Base-by-base conservation (phyloP, 345 rosid species). In the Tarenaya hassleriana region DNA sequence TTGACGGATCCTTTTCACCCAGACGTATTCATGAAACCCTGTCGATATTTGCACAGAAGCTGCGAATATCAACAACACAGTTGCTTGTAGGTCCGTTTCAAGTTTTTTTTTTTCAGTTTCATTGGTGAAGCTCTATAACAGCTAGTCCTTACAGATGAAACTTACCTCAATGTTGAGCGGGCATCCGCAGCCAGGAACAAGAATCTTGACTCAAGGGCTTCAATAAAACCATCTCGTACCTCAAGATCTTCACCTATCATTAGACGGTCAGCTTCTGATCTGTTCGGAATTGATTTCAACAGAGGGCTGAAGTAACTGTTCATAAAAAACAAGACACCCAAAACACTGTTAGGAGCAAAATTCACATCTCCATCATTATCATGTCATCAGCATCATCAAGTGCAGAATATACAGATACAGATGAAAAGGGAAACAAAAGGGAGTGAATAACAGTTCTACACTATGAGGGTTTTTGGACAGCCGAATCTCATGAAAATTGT, bases 141-240 rank as follows among this genome's bases (percentile, higher is more conserved):
- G n/a, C 43, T 19, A n/a, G 16, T n/a, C n/a, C 42, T 17, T 43
- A 24, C 4, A 38, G 46, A 50, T 13, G 5, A 13, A 29, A 1
- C 41, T 32, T 52, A 90, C 97, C 97, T 86, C 41, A 90, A 68
- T 2, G 91, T 83, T 24, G 91, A 76, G 33, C 94, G 82, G 32
- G 95, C 96, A 73, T 91, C 98, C 12, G 98, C 95, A 33, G 98
- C 98, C 6, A 91, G 94, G 71, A 75, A 91, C 42, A 91, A 60
- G 74, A 91, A 91, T 20, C 87, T 78, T 0, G 96, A 84, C 66
- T 86, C 98, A 7, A 91, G 94, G 50, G 82, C 61, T 13, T 60
- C 73, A 11, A 91, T 75, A 45, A 82, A 80, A 58, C 58, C 58
- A 60, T 84, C 89, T 32, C 92, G 74, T 69, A 80, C 79, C 34